Base-by-base conservation (phyloP, 331 rosid species). In the Stylosanthes scabra region DNA sequence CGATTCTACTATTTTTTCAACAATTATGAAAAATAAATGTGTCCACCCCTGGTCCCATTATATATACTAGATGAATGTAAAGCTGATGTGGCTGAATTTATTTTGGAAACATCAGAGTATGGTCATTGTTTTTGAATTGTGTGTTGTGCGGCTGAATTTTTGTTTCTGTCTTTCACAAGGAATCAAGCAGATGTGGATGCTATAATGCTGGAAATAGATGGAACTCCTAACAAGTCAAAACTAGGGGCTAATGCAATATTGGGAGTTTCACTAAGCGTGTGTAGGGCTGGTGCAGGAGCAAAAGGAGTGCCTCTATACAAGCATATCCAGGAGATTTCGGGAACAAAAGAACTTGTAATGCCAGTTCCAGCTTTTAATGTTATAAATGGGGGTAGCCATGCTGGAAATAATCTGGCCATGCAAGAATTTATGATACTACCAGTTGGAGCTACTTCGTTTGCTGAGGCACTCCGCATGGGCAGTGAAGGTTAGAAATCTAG, bases 351-450 rank as follows among this genome's bases (percentile, higher is more conserved):
- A 83, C 99, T 92, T 66, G 93, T 95, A 56, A 92, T 95, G 99
- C 99, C 97, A 0, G 97, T 95, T 68, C 99, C 99, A 9, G 99
- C 99, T 83, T 95, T 95, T 70, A 95, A 95, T 83, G 99, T 95
- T 50, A 95, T 95, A 44, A 95, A 95, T 54, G 97, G 99, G 6
- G 99, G 97, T 3, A 95, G 91, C 80, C 99, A 95, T 79, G 99
- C 99, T 39, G 99, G 99, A 59, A 95, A 95, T 74, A 95, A 92
- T 75, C 83, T 95, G 63, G 97, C 99, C 50, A 90, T 95, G 99
- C 99, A 95, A 85, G 99, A 95, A 61, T 95, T 95, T 76, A 95
- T 95, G 97, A 87, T 95, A 74, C 81, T 95, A 72, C 97, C 99
- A 0, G 92, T 95, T 13, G 99, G 99, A 41, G 99, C 99, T 34